Evolutionary conservation across 2,329 filamentous ascomycete genomes (phyloP).

Genomic region (Xylaria multiplex): DNA sequence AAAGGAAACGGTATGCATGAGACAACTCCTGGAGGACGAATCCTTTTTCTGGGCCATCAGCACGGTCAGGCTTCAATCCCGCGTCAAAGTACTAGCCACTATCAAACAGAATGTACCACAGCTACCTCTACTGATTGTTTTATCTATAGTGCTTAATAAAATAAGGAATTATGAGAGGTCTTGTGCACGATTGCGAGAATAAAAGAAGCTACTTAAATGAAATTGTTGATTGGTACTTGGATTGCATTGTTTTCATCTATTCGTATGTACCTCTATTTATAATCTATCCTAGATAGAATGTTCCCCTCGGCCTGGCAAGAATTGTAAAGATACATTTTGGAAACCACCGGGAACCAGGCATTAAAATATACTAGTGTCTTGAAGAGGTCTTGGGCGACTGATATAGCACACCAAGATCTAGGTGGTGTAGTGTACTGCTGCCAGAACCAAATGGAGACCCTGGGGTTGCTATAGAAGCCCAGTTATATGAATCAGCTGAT

Average conservation of each 20-base stretch:
- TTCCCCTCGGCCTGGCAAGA: background rate
- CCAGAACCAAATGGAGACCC: background rate
- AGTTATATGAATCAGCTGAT: constrained; percentile 29
- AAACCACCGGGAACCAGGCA: background rate
- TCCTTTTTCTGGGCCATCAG: background rate
- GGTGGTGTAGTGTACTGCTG: background rate
- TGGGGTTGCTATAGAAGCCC: constrained; percentile 2
- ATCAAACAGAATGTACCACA: background rate
- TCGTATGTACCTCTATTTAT: constrained; percentile 18
- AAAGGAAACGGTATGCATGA: background rate
- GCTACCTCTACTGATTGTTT: background rate
- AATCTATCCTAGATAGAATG: constrained; percentile 16
- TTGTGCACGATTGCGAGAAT: background rate
- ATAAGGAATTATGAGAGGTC: background rate
- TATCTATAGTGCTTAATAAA: background rate
- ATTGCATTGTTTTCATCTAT: constrained; percentile 8
- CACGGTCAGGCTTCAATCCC: background rate
- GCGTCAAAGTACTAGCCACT: background rate
- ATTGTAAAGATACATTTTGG: constrained; percentile 34
- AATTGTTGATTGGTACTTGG: background rate
- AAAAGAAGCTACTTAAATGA: background rate
- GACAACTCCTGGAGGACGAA: background rate
- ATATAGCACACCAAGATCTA: background rate
- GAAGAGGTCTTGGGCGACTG: background rate
- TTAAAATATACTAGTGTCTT: background rate